These are phyloP conservation scores for Thalassiosira exigua DNA, from an alignment of 352 stramenopile species.

Conservation along the genomic window DNA sequence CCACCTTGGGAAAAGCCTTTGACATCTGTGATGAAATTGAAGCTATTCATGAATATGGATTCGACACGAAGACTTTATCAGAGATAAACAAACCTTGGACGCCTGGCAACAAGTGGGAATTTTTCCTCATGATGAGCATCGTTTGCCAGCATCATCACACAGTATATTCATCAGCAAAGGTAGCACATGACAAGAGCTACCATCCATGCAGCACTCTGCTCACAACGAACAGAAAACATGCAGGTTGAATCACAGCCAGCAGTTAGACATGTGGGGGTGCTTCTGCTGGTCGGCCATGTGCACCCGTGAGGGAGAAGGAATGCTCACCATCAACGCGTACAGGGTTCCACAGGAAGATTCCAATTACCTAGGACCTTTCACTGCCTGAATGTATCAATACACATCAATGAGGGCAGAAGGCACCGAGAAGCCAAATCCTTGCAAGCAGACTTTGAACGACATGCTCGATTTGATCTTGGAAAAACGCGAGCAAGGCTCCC, in stretches of 20 bases:
- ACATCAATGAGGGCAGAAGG: neutral
- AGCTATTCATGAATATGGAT: too few species aligned
- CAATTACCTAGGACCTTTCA: neutral
- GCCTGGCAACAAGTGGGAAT: too few species aligned
- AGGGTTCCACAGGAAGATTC: constrained; percentile 3
- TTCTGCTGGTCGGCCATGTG: constrained; percentile 3
- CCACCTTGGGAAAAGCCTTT: too few species aligned
- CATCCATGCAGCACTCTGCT: constrained; percentile 20
- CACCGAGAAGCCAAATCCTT: neutral
- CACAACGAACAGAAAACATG: neutral
- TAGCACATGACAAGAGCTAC: too few species aligned
- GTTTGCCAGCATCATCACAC: too few species aligned
- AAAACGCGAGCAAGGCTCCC: constrained; percentile 1
- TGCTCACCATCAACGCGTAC: constrained; percentile 27
- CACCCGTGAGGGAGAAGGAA: constrained; percentile 23
- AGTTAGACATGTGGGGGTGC: constrained; percentile 8
- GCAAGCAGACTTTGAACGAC: neutral
- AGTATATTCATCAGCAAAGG: too few species aligned
- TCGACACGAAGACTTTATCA: too few species aligned
- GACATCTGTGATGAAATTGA: too few species aligned
- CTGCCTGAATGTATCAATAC: neutral
- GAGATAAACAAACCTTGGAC: too few species aligned
- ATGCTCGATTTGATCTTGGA: neutral
- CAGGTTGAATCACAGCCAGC: neutral
- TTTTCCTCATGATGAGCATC: too few species aligned